Evolutionary conservation across 2,329 filamentous ascomycete species (phyloP).

Genomic region (Orbilia oligospora): DNA sequence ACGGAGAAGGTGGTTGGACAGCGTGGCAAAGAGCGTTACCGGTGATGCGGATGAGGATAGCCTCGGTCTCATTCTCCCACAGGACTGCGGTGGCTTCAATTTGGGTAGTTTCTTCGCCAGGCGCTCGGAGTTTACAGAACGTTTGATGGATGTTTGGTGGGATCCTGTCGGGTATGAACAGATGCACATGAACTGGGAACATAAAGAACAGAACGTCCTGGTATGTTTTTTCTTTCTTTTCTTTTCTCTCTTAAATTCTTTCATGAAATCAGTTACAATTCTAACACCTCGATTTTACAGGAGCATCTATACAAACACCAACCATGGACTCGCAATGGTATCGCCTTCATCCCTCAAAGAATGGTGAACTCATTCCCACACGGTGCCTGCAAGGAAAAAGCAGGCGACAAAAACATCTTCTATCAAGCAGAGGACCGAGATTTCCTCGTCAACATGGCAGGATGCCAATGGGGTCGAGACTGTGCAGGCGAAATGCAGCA

Average conservation of each 20-base stretch:
- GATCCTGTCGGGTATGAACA: slow-evolving; percentile 98
- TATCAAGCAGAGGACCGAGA: slow-evolving; percentile 88
- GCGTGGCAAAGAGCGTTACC: slow-evolving; percentile 77
- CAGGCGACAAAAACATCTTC: slow-evolving; percentile 82
- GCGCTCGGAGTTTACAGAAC: slow-evolving; percentile 89
- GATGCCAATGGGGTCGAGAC: slow-evolving; percentile 95
- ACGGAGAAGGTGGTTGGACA: slow-evolving; percentile 76
- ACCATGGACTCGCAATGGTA: slow-evolving; percentile 90
- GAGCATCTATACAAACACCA: slow-evolving; percentile 92
- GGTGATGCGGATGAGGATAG: slow-evolving; percentile 84
- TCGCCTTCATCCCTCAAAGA: slow-evolving; percentile 90
- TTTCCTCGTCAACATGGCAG: slow-evolving; percentile 98
- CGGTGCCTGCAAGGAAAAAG: slow-evolving; percentile 86
- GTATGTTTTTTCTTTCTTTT: slow-evolving; percentile 45
- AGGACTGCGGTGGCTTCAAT: slow-evolving; percentile 97
- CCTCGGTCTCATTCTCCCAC: slow-evolving; percentile 88
- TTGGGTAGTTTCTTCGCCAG: slow-evolving; percentile 94
- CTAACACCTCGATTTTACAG: slow-evolving; percentile 49
- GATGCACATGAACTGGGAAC: slow-evolving; percentile 98
- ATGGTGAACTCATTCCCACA: slow-evolving; percentile 94
- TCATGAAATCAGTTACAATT: background rate
- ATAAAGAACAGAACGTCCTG: slow-evolving; percentile 96
- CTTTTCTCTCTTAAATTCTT: background rate
- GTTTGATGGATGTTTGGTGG: slow-evolving; percentile 96
- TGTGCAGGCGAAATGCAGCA: slow-evolving; percentile 99